Percentiles rank a stretch among this genome's conserved stretches.
These are phyloP conservation scores for Hibiscus mutabilis DNA, from an alignment of 345 rosid genomes.

Conservation along the genomic window DNA sequence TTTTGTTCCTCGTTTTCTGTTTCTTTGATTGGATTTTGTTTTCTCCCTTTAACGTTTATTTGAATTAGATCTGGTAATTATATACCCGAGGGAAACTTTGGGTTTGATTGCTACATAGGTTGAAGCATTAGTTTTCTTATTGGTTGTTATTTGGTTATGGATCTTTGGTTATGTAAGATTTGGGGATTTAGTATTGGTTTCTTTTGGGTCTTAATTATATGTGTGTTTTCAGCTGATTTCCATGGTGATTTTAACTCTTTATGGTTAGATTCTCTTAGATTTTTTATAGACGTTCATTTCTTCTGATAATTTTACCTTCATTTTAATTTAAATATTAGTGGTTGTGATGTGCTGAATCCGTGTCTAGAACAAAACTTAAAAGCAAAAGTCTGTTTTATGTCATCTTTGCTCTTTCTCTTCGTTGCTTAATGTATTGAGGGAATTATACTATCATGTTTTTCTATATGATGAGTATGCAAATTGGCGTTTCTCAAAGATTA, in stretches of 20 bases:
- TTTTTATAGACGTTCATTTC: not conserved
- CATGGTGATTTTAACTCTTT: not conserved
- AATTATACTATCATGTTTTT: not conserved
- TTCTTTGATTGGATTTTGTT: not conserved
- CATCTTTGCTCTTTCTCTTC: not conserved
- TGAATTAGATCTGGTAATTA: not conserved
- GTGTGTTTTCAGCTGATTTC: not conserved
- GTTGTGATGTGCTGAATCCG: not conserved
- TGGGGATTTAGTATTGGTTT: not conserved
- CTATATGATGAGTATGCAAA: not conserved
- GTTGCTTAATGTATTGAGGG: not conserved
- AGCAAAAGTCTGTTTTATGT: not conserved
- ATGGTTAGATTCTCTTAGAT: not conserved
- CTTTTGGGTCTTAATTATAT: not conserved
- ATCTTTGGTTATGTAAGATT: constrained; percentile 14
- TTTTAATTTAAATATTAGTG: not conserved
- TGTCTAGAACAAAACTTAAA: not conserved
- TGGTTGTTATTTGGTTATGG: not conserved
- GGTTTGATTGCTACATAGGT: no score
- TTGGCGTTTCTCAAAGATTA: not conserved
- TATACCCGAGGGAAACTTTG: not conserved
- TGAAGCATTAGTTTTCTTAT: no score
- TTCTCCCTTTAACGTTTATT: not conserved
- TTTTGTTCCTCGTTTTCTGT: not conserved
- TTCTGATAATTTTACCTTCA: not conserved